A percentile compares a stretch with the other conserved stretches of the same genome.
Conservation (phyloP, 1,284 basidiomycete species). For the Irpex lacteus region DNA sequence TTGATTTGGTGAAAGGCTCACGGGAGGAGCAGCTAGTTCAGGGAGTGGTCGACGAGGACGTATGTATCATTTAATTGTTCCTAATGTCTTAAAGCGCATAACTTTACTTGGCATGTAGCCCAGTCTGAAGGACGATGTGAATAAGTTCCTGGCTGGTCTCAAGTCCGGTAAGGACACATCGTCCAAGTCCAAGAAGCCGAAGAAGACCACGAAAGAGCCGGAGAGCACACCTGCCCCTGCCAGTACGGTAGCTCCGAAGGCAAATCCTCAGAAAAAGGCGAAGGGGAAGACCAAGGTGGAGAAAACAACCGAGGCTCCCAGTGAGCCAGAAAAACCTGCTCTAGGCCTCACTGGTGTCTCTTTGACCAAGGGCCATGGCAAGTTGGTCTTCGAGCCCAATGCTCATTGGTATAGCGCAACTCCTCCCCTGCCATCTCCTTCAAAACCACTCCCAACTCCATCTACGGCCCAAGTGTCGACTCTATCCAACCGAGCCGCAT, state of each 20-base stretch:
- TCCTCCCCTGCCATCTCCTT: slow-evolving; percentile 26
- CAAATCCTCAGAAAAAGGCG: slow-evolving; percentile 4
- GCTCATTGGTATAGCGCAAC: slow-evolving; percentile 60
- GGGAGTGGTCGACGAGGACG: slow-evolving; percentile 23
- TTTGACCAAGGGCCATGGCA: slow-evolving; percentile 8
- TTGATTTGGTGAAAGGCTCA: slow-evolving; percentile 40
- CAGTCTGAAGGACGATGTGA: slow-evolving; percentile 50
- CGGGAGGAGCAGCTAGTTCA: slow-evolving; percentile 33
- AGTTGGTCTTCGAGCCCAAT: slow-evolving; percentile 43
- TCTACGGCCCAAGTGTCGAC: slow-evolving; percentile 43
- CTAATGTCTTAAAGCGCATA: neutral
- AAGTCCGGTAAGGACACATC: slow-evolving; percentile 35
- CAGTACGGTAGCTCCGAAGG: neutral
- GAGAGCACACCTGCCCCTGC: neutral
- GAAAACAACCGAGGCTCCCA: neutral
- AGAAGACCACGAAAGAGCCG: neutral
- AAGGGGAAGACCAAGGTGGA: neutral
- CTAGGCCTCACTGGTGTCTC: neutral
- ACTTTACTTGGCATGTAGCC: slow-evolving; percentile 28
- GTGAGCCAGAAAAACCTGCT: neutral
- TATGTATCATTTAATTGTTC: slow-evolving; percentile 12
- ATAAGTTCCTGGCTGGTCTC: slow-evolving; percentile 56
- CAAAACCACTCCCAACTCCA: slow-evolving; percentile 28
- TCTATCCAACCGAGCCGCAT: slow-evolving; percentile 47
- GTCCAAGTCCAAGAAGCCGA: slow-evolving; percentile 3